Conservation (phyloP, 2,329 filamentous ascomycete species). For the Aspergillus calidoustus region DNA sequence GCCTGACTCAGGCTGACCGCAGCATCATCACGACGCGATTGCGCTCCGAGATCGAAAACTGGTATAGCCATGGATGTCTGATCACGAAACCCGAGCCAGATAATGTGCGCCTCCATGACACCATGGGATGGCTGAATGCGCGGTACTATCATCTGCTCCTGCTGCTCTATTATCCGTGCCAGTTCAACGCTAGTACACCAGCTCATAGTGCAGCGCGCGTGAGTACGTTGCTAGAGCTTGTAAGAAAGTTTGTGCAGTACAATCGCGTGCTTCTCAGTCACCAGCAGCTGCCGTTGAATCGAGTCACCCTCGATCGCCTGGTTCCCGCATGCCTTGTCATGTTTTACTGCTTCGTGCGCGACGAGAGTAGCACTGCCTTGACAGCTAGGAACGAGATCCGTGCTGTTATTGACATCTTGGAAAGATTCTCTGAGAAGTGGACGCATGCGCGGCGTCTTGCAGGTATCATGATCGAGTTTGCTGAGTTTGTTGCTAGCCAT, state of each 20-base stretch:
- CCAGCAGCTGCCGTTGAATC: constrained; percentile 1
- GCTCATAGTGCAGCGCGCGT: neutral
- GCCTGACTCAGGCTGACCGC: neutral
- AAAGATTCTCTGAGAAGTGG: neutral
- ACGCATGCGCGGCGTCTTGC: neutral
- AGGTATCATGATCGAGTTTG: neutral
- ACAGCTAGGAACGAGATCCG: neutral
- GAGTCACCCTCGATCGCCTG: neutral
- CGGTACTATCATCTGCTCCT: constrained; percentile 15
- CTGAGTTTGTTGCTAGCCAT: neutral
- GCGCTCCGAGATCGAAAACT: neutral
- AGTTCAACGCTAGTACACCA: neutral
- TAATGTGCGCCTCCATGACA: constrained; percentile 14
- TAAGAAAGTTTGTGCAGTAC: neutral
- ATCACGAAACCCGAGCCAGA: constrained; percentile 6
- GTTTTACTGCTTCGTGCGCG: neutral
- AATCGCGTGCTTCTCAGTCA: constrained; percentile 1
- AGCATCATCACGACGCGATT: neutral
- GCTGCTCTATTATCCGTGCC: constrained; percentile 10
- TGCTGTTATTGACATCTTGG: neutral
- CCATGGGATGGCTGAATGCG: constrained; percentile 16
- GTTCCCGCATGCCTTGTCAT: neutral
- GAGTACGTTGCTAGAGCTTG: neutral
- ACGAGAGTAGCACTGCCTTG: neutral
- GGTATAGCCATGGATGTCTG: constrained; percentile 1